Evolutionary conservation across 805 yeast genomes (phyloP).

Genomic region (Zygosaccharomyces siamensis): DNA sequence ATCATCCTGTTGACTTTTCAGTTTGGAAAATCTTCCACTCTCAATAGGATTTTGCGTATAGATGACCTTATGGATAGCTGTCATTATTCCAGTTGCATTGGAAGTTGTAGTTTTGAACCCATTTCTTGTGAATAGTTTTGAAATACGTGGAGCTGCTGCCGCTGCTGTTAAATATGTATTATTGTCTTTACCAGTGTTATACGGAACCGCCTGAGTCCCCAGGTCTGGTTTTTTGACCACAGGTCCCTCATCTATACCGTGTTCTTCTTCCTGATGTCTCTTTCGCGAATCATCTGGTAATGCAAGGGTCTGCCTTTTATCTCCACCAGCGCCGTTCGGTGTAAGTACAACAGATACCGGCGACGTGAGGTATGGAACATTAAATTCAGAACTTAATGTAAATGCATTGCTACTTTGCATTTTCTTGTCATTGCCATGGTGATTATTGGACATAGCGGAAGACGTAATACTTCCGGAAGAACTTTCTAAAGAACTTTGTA

Average conservation of each 20-base stretch:
- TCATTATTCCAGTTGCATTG: slow-evolving; percentile 67
- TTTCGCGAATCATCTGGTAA: slow-evolving; percentile 3
- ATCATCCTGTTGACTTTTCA: neutral
- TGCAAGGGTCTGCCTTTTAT: neutral
- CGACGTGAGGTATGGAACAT: slow-evolving; percentile 67
- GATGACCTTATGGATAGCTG: slow-evolving; percentile 50
- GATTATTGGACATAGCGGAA: slow-evolving; percentile 1
- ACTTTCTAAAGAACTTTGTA: slow-evolving; percentile 2
- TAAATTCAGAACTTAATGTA: slow-evolving; percentile 29
- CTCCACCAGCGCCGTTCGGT: slow-evolving; percentile 10
- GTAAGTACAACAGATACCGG: slow-evolving; percentile 65
- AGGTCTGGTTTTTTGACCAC: neutral
- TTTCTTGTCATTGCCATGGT: neutral
- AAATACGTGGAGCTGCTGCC: slow-evolving; percentile 76
- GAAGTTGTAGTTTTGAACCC: slow-evolving; percentile 37
- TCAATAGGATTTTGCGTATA: slow-evolving; percentile 31
- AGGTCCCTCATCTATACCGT: neutral
- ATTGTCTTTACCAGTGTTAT: neutral
- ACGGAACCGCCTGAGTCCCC: neutral
- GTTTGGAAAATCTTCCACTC: slow-evolving; percentile 1
- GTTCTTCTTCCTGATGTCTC: slow-evolving; percentile 4
- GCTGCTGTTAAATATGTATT: slow-evolving; percentile 57
- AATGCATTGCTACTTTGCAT: slow-evolving; percentile 14
- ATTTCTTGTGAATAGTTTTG: slow-evolving; percentile 42
- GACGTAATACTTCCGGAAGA: neutral